Base-by-base conservation (phyloP, 768 basidiomycete species). In the Tylopilus sp. region DNA sequence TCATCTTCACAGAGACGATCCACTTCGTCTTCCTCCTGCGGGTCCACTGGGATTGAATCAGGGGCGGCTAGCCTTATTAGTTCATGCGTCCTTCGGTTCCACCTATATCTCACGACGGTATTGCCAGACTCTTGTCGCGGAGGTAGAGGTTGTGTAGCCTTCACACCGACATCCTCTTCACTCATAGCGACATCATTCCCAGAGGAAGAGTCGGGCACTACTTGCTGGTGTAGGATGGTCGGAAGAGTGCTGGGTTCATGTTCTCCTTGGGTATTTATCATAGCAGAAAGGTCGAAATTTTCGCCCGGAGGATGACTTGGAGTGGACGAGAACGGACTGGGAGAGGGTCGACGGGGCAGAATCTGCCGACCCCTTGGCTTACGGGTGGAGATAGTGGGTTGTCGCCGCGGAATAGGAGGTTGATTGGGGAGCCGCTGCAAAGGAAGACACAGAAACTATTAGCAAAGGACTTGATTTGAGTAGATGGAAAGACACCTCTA, bases 391-490 rank as follows among this genome's bases (percentile, higher is more conserved):
- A 55, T 0, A 12, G 48, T 42, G 11, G 47, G 1, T 7, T 22
- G 42, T 13, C 57, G 59, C 9, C 45, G 12, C 10, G 58, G 65
- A 28, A 67, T 28, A 3, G 53, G 60, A 3, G 67, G 66, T 26
- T 67, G 66, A 21, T 28, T 54, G 25, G 65, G 62, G 22, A 67
- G 25, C 12, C 65, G 66, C 66, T 67, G 26, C n/a, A 47, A 31
- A 31, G 31, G 13, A 15, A 31, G 31, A 13, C 31, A 25, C 21
- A 48, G 9, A 38, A 21, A 17, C 9, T 3, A 9, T 53, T 22
- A 52, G 20, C 33, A 9, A 31, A 44, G 2, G 13, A 10, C 18
- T 6, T 26, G 8, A n/a, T n/a, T 5, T 7, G 25, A 2, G 10
- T 5, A 18, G 8, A 43, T 7, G 10, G 20, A 3, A 21, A 25